Conservation (phyloP, 345 rosid genomes). For the Populus alba region DNA sequence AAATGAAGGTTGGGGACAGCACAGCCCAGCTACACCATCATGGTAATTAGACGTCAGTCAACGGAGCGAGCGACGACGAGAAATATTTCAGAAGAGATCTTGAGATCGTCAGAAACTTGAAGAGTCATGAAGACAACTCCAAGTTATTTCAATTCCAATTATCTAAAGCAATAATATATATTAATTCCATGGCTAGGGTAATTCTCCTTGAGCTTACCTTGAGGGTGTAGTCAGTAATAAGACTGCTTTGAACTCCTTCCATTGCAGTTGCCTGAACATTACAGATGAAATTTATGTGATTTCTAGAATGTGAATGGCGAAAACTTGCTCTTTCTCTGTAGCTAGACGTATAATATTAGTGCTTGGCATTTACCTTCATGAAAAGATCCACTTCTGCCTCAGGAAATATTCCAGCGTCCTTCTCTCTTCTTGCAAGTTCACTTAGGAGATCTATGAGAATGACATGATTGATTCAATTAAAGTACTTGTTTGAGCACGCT, state of each 20-base stretch:
- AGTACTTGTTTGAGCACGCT: neutral
- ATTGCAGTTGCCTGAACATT: slow-evolving; percentile 66
- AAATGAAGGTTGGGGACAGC: neutral
- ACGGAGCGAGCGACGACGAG: neutral
- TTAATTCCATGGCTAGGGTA: neutral
- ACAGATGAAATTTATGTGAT: neutral
- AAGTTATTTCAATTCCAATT: neutral
- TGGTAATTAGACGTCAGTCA: neutral
- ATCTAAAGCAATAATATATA: neutral
- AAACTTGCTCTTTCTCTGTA: neutral
- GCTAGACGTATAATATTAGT: neutral
- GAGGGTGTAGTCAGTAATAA: slow-evolving; percentile 84
- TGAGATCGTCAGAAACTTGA: neutral
- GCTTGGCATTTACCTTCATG: slow-evolving; percentile 58
- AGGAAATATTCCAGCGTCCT: slow-evolving; percentile 68
- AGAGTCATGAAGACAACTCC: neutral
- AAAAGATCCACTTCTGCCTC: slow-evolving; percentile 91
- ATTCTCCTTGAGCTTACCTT: slow-evolving; percentile 46
- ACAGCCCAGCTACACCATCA: neutral
- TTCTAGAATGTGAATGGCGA: neutral
- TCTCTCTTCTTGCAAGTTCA: slow-evolving; percentile 83
- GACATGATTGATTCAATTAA: neutral
- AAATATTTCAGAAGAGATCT: neutral
- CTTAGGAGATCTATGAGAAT: slow-evolving; percentile 51
- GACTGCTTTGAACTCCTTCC: slow-evolving; percentile 67